A percentile compares a stretch with the other conserved stretches of the same genome.
phyloP scores from a whole-genome alignment of 176 grass and related monocot species.

The maize (Zea mays) region Zm-B73-REFERENCE-NAM-5.0 NC_050105.1:2708001-2708500 shows the following conservation, averaged over 20 bases:
- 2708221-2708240: neutral
- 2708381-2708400: neutral
- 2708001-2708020: neutral
- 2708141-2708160: rapidly evolving
- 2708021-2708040: rapidly evolving
- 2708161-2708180: neutral
- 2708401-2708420: neutral
- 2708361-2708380: neutral
- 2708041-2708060: neutral
- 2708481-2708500: neutral
- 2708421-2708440: rapidly evolving
- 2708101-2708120: neutral
- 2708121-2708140: neutral
- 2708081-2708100: rapidly evolving
- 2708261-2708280: neutral
- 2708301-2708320: neutral
- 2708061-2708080: conserved; percentile 3
- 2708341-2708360: neutral
- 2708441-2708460: neutral
- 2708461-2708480: neutral
- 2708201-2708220: neutral
- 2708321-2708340: neutral
- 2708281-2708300: neutral
- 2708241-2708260: neutral
- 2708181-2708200: neutral